Conservation (phyloP, 2,329 filamentous ascomycete genomes). For the Stachybotrys elegans region DNA sequence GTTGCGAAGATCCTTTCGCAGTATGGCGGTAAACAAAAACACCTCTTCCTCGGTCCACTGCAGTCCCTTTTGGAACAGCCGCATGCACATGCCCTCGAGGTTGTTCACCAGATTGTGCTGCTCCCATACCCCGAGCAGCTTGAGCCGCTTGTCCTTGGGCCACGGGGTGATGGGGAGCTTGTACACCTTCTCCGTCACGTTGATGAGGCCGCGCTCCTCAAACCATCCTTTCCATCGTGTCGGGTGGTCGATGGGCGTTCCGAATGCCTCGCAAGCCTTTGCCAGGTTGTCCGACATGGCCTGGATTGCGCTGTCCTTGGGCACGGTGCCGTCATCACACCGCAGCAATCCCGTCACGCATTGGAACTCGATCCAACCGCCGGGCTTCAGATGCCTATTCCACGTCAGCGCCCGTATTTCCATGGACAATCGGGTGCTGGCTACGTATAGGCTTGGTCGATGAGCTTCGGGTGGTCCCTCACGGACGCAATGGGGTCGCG, state of each 20-base stretch:
- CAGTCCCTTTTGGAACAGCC: slow-evolving; percentile 24
- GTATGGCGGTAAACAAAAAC: slow-evolving; percentile 18
- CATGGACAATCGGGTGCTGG: background rate
- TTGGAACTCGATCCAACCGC: slow-evolving; percentile 27
- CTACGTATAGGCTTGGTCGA: slow-evolving; percentile 29
- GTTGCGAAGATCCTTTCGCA: slow-evolving; percentile 23
- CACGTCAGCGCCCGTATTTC: background rate
- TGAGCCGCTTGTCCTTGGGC: slow-evolving; percentile 42
- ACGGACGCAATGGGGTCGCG: slow-evolving; percentile 24
- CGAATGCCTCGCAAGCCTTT: slow-evolving; percentile 18
- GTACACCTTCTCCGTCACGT: slow-evolving; percentile 39
- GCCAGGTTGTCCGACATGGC: slow-evolving; percentile 16
- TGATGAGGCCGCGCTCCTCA: slow-evolving; percentile 43
- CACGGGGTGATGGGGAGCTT: slow-evolving; percentile 43
- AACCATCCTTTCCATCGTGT: slow-evolving; percentile 28
- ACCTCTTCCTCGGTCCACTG: slow-evolving; percentile 24
- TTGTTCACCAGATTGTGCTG: slow-evolving; percentile 14
- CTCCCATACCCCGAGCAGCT: slow-evolving; percentile 36
- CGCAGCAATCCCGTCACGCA: slow-evolving; percentile 20
- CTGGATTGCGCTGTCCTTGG: slow-evolving; percentile 17
- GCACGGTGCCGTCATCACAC: slow-evolving; percentile 26
- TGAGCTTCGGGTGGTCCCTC: slow-evolving; percentile 23
- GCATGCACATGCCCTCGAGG: slow-evolving; percentile 24
- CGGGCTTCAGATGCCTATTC: slow-evolving; percentile 22
- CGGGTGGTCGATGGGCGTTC: slow-evolving; percentile 21